Evolutionary conservation across 2,329 filamentous ascomycete genomes (phyloP).

Genomic region (Epichloe bromicola): DNA sequence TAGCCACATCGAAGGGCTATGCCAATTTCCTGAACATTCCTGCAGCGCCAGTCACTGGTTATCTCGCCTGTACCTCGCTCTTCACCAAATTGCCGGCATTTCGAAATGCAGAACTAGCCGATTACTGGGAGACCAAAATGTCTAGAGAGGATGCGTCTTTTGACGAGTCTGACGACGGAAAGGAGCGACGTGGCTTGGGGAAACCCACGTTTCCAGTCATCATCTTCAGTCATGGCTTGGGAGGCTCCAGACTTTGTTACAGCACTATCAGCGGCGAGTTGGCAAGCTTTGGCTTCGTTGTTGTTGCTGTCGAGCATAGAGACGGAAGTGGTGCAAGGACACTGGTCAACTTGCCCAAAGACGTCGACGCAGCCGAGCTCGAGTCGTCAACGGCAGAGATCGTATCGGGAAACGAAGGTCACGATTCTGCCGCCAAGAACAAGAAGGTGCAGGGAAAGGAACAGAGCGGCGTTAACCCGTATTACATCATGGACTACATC

Average conservation of each 20-base stretch:
- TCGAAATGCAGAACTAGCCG: constrained; percentile 44
- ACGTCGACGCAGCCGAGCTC: constrained; percentile 21
- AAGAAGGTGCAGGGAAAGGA: constrained; percentile 16
- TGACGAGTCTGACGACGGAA: constrained; percentile 12
- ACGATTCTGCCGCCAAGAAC: constrained; percentile 16
- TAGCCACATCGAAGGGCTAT: constrained; percentile 45
- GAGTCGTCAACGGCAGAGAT: constrained; percentile 16
- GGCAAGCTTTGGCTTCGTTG: constrained; percentile 52
- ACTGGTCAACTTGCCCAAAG: constrained; percentile 41
- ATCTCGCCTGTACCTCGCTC: constrained; percentile 44
- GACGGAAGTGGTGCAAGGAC: constrained; percentile 51
- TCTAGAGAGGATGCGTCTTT: constrained; percentile 22
- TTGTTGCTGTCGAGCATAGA: constrained; percentile 51
- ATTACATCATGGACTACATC: constrained; percentile 47
- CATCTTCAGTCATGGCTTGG: constrained; percentile 54
- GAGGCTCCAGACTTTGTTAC: constrained; percentile 49
- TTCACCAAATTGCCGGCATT: constrained; percentile 54
- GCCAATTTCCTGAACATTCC: constrained; percentile 45
- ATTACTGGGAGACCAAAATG: constrained; percentile 35
- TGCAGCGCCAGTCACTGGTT: constrained; percentile 33
- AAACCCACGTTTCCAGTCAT: constrained; percentile 45
- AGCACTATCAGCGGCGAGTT: constrained; percentile 52
- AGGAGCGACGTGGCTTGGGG: constrained; percentile 12
- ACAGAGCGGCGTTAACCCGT: constrained; percentile 17
- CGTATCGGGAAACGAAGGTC: constrained; percentile 9